These are phyloP conservation scores for Lachnellula suecica DNA, from an alignment of 2,329 filamentous ascomycete genomes.

Conservation along the genomic window DNA sequence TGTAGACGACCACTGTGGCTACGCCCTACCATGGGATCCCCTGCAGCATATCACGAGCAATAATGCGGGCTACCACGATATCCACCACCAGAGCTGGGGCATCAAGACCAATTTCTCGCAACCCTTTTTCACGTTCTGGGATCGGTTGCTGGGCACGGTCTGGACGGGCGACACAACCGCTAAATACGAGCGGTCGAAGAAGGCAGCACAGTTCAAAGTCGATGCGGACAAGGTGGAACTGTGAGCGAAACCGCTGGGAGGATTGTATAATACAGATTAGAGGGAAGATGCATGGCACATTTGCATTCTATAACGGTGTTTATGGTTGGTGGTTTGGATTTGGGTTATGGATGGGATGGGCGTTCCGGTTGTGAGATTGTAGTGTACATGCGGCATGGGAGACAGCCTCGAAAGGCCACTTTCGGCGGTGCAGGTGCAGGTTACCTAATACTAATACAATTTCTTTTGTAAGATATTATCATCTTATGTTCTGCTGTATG, in stretches of 20 bases:
- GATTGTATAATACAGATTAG: constrained; percentile 11
- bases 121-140: constrained; percentile 96
- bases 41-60: constrained; percentile 90
- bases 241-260: constrained; percentile 2
- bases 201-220: constrained; percentile 29
- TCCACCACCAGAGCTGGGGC: constrained; percentile 98
- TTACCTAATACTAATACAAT: constrained; percentile 21
- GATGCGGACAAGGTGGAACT: constrained; percentile 26
- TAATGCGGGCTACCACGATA: constrained; percentile 95
- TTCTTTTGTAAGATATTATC: not conserved
- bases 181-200: constrained; percentile 28
- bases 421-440: constrained; percentile 14
- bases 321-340: constrained; percentile 15
- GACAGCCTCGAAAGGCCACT: not conserved
- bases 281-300: not conserved
- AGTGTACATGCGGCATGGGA: not conserved
- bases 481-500: not conserved
- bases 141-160: constrained; percentile 71
- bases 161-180: constrained; percentile 30
- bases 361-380: not conserved
- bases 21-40: constrained; percentile 92
- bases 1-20: constrained; percentile 96
- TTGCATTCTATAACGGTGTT: constrained; percentile 17
- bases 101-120: constrained; percentile 95
- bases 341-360: not conserved